phyloP scores from a whole-genome alignment of 257 asterid species.

The Solanum piurae region DNA sequence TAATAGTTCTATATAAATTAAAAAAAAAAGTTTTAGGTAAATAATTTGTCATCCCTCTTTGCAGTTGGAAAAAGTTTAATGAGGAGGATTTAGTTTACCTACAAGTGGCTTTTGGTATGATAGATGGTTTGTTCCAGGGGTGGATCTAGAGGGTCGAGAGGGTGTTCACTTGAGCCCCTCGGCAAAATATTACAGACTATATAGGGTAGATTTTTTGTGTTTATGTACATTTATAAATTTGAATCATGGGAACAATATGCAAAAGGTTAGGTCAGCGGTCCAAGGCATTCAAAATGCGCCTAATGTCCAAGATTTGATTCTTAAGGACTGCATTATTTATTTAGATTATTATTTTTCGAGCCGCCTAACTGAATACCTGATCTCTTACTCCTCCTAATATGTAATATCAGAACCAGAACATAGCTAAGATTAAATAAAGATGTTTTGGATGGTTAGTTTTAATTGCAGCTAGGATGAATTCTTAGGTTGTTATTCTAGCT shows the following conservation, averaged over 20 bases:
- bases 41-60: background rate
- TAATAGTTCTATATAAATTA: slow-evolving; percentile 28
- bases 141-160: background rate
- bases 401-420: background rate
- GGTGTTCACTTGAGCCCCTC: background rate
- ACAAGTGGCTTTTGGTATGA: slow-evolving; percentile 82
- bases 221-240: background rate
- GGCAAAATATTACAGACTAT: background rate
- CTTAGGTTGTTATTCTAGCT: background rate
- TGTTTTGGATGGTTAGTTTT: background rate
- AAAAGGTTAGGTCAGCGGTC: background rate
- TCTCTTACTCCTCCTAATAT: background rate
- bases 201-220: background rate
- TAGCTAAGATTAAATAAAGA: background rate
- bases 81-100: slow-evolving; percentile 19
- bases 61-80: background rate
- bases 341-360: background rate
- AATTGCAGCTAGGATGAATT: background rate
- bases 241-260: background rate
- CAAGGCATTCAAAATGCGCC: background rate
- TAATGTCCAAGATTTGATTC: background rate
- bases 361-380: background rate
- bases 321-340: background rate
- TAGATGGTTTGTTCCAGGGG: slow-evolving; percentile 37
- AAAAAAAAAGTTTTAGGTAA: background rate